phyloP scores from a whole-genome alignment of 163 green algal species.

The Prototheca stagnorum region DNA sequence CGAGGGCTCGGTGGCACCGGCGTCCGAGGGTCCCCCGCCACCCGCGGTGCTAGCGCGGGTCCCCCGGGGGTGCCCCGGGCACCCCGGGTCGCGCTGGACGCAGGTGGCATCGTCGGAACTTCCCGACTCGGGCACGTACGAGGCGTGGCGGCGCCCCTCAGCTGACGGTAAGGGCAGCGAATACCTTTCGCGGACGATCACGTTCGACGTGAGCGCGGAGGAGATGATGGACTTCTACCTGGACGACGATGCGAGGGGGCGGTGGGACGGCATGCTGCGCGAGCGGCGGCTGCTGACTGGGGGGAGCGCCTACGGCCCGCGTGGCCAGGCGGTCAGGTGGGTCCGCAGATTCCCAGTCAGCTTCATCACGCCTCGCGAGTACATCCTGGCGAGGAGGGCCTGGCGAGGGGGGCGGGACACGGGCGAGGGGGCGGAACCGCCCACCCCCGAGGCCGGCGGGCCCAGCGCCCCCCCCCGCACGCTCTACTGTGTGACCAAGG shows the following conservation, averaged over 20 bases:
- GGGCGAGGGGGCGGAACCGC: too few species aligned
- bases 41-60: too few species aligned
- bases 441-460: conserved; percentile 29
- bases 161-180: conserved; percentile 51
- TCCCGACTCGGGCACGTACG: conserved; percentile 36
- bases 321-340: conserved; percentile 73
- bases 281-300: not conserved
- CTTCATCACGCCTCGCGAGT: conserved; percentile 71
- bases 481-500: conserved; percentile 28
- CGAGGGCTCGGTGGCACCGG: not conserved
- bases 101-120: conserved; percentile 17
- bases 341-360: conserved; percentile 69
- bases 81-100: not conserved
- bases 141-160: conserved; percentile 42
- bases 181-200: conserved; percentile 66
- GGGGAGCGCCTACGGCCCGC: conserved; percentile 13
- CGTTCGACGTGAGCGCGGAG: conserved; percentile 28
- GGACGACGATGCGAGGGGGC: conserved; percentile 50
- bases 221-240: conserved; percentile 81
- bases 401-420: too few species aligned
- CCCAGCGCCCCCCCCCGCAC: conserved; percentile 52
- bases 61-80: too few species aligned
- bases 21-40: too few species aligned
- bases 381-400: conserved; percentile 63
- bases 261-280: conserved; percentile 65